Percentiles rank a stretch among this genome's conserved stretches.
phyloP scores from a whole-genome alignment of 306 rosid species.

The Ormosia emarginata region DNA sequence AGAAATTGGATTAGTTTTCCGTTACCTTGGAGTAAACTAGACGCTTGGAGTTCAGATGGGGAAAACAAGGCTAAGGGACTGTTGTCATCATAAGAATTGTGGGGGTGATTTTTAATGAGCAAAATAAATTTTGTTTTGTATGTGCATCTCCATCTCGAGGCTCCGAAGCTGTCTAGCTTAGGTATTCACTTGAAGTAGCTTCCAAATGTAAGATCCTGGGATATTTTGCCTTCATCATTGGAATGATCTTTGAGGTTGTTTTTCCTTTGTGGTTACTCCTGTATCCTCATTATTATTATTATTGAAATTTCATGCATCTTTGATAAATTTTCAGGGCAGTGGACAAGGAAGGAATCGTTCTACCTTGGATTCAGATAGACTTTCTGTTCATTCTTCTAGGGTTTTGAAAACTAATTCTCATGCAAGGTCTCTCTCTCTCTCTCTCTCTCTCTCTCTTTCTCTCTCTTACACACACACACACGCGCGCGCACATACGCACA shows the following conservation, averaged over 20 bases:
- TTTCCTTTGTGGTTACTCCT: not conserved
- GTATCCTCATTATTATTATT: not conserved
- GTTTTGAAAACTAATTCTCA: slow-evolving; percentile 57
- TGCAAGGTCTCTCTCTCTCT: slow-evolving; percentile 61
- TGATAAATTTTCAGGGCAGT: slow-evolving; percentile 55
- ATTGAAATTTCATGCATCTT: slow-evolving; percentile 12
- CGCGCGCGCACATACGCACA: not conserved
- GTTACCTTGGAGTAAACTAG: not conserved
- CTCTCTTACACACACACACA: not conserved
- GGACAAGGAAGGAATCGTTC: slow-evolving; percentile 62
- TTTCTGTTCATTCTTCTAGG: slow-evolving; percentile 91
- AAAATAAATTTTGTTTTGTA: not conserved
- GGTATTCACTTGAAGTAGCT: not conserved
- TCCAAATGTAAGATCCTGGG: not conserved
- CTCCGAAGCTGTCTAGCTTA: not conserved
- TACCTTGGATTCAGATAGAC: slow-evolving; percentile 75
- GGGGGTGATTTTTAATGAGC: not conserved
- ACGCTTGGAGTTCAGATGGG: not conserved
- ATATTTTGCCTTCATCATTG: not conserved
- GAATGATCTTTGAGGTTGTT: not conserved
- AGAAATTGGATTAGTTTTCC: not conserved
- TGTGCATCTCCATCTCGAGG: not conserved
- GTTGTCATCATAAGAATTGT: slow-evolving; percentile 1
- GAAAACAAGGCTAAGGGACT: not conserved
- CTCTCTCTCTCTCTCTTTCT: slow-evolving; percentile 24